Conservation (phyloP, 2,329 filamentous ascomycete species). For the Aspergillus japonicus region DNA sequence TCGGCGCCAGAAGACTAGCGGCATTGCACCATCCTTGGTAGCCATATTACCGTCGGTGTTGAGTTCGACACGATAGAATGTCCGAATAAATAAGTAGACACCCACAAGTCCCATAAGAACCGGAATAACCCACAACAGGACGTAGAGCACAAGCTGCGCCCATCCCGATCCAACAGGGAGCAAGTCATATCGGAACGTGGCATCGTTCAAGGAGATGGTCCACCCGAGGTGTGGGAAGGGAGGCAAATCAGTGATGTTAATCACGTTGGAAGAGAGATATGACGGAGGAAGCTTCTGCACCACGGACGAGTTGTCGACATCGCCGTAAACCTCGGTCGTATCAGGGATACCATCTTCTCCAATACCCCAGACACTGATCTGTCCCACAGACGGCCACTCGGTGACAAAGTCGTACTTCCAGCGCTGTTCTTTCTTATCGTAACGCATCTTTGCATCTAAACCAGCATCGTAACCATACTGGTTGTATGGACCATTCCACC, state of each 20-base stretch:
- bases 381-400: constrained; percentile 62
- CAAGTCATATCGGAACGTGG: constrained; percentile 52
- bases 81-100: constrained; percentile 57
- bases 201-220: constrained; percentile 56
- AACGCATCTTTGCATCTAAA: constrained; percentile 52
- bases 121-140: constrained; percentile 56
- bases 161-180: constrained; percentile 54
- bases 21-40: constrained; percentile 1
- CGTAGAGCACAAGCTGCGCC: constrained; percentile 54
- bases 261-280: constrained; percentile 54
- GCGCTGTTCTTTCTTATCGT: constrained; percentile 44
- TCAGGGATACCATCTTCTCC: constrained; percentile 62
- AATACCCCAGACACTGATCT: constrained; percentile 66
- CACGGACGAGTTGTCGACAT: constrained; percentile 59
- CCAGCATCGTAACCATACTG: constrained; percentile 63
- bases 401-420: constrained; percentile 62
- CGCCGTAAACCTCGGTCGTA: constrained; percentile 58
- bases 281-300: constrained; percentile 61
- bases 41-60: constrained; percentile 51
- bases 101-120: constrained; percentile 49
- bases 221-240: constrained; percentile 56
- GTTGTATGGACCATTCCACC: constrained; percentile 61
- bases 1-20: constrained; percentile 2
- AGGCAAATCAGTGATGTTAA: constrained; percentile 59
- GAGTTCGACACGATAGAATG: constrained; percentile 63